phyloP scores from a whole-genome alignment of 495 filamentous ascomycete species.

The Chaetomium fimeti region DNA sequence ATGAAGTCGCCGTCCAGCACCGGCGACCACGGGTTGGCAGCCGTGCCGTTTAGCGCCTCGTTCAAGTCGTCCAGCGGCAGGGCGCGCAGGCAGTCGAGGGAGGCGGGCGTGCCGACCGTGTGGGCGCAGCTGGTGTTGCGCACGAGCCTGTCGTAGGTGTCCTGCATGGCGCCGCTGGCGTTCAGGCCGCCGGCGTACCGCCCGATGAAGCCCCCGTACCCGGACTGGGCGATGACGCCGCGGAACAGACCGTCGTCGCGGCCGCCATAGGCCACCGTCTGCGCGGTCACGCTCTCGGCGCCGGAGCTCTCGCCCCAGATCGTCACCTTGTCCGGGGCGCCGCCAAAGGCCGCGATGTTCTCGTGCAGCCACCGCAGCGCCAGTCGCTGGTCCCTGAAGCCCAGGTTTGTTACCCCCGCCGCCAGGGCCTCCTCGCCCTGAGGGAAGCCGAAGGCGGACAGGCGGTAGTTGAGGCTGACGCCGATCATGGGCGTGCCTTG shows the following conservation, averaged over 20 bases:
- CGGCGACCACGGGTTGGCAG: neutral
- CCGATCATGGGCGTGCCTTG: constrained; percentile 60
- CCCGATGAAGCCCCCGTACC: constrained; percentile 47
- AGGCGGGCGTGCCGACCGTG: neutral
- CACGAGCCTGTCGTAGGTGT: constrained; percentile 53
- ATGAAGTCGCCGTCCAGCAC: constrained; percentile 40
- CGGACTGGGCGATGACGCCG: constrained; percentile 57
- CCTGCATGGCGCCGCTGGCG: neutral
- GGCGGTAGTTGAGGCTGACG: constrained; percentile 62
- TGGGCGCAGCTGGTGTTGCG: constrained; percentile 37
- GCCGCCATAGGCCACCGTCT: constrained; percentile 66
- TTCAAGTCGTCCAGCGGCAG: constrained; percentile 55
- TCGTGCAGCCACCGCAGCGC: constrained; percentile 62
- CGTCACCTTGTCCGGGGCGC: constrained; percentile 62
- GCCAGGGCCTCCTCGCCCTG: constrained; percentile 59
- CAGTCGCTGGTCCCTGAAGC: constrained; percentile 64
- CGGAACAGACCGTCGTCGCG: constrained; percentile 63
- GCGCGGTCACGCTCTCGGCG: constrained; percentile 66
- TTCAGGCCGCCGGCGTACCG: neutral
- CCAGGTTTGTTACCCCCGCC: constrained; percentile 63
- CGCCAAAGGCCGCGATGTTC: constrained; percentile 68
- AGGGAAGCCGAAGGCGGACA: constrained; percentile 61
- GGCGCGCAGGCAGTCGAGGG: constrained; percentile 44
- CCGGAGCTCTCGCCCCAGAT: constrained; percentile 75
- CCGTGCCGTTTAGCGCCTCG: neutral